Conservation (phyloP, 768 basidiomycete species). For the Tremella mesenterica region DNA sequence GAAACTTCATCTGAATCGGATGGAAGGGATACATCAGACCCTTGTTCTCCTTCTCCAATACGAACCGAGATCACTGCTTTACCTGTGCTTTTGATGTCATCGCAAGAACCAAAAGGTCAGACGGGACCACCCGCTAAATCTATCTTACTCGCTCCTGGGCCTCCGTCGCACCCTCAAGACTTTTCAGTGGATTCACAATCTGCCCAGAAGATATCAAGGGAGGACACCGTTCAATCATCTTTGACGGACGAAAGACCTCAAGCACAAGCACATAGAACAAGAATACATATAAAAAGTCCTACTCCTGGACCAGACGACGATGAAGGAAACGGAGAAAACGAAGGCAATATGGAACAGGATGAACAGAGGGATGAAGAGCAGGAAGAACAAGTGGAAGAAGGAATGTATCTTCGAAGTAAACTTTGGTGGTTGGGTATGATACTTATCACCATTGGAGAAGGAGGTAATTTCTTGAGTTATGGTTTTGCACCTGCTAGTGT, state of each 20-base stretch:
- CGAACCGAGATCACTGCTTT: constrained; percentile 3
- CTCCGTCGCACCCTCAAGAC: background rate
- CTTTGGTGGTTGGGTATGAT: constrained; percentile 85
- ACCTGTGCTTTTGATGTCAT: constrained; percentile 5
- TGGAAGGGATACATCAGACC: background rate
- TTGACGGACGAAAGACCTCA: too few species aligned
- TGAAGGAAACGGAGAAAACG: background rate
- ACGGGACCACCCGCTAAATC: background rate
- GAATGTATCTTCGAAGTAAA: constrained; percentile 70
- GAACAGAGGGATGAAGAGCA: background rate
- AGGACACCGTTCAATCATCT: background rate
- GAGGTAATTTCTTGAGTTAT: constrained; percentile 62
- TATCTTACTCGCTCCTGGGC: background rate
- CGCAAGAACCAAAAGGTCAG: background rate
- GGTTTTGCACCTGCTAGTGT: constrained; percentile 50
- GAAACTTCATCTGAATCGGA: background rate
- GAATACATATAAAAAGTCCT: background rate
- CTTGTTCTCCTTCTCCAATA: background rate
- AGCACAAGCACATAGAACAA: background rate
- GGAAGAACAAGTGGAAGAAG: constrained; percentile 28
- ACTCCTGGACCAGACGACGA: background rate
- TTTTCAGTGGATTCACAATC: too few species aligned
- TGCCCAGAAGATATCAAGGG: too few species aligned
- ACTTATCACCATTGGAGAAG: constrained; percentile 84
- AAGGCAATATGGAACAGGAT: background rate